phyloP scores from a whole-genome alignment of 2,329 filamentous ascomycete species.

The Pseudogymnoascus sp. region DNA sequence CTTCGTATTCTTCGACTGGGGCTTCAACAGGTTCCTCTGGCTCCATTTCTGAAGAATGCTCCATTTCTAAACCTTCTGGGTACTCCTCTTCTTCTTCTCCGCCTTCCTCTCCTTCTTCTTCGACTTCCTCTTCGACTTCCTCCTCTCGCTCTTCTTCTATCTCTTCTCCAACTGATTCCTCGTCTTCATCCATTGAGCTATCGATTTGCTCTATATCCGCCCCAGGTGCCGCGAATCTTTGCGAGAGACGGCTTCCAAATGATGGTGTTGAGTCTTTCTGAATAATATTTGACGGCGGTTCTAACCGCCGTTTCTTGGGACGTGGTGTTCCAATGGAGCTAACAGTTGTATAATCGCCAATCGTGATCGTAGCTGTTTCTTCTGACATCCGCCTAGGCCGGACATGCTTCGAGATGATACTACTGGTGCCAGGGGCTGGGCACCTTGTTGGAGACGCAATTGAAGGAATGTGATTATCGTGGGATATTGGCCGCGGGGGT shows the following conservation, averaged over 20 bases:
- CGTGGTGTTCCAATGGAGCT: constrained; percentile 24
- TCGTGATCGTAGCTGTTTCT: constrained; percentile 28
- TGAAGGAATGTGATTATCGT: background rate
- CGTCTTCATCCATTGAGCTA: constrained; percentile 3
- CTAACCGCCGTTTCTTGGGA: constrained; percentile 19
- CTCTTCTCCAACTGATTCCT: constrained; percentile 11
- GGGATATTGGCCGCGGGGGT: constrained; percentile 7
- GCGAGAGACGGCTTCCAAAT: constrained; percentile 24
- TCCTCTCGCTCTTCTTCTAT: constrained; percentile 12
- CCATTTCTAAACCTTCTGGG: background rate
- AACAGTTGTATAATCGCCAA: constrained; percentile 25
- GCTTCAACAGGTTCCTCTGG: background rate
- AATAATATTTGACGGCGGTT: constrained; percentile 9
- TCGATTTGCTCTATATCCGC: background rate
- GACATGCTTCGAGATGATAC: constrained; percentile 18
- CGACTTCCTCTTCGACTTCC: constrained; percentile 14
- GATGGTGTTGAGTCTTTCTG: constrained; percentile 15
- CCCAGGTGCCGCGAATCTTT: constrained; percentile 24
- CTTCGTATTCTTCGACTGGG: constrained; percentile 11
- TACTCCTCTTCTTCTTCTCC: constrained; percentile 12
- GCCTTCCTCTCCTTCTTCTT: constrained; percentile 10
- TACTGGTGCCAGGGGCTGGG: constrained; percentile 8
- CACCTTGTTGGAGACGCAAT: constrained; percentile 6
- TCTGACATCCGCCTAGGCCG: constrained; percentile 16
- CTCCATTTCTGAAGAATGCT: background rate